Evolutionary conservation across 768 basidiomycete genomes (phyloP).

Genomic region (Cytidiella melzeri): DNA sequence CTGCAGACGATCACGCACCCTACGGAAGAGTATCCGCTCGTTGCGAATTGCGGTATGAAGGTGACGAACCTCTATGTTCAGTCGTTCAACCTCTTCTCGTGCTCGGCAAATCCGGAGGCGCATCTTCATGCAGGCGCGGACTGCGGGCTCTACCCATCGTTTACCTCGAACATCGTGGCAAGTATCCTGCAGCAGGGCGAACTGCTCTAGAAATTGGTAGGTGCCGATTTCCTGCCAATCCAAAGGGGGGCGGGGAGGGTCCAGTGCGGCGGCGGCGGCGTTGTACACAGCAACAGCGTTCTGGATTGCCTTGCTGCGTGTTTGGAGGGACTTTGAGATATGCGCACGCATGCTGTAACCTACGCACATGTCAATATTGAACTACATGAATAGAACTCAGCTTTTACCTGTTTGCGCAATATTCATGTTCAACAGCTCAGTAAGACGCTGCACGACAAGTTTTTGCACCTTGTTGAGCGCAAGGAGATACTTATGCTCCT

Average conservation of each 20-base stretch:
- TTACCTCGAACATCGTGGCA: conserved; percentile 17
- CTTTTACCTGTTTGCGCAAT: conserved; percentile 27
- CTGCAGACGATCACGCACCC: background rate
- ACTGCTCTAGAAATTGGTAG: conserved; percentile 25
- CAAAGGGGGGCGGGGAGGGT: conserved; percentile 17
- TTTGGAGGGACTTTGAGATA: conserved; percentile 25
- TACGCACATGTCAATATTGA: conserved; percentile 2
- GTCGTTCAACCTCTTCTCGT: conserved; percentile 19
- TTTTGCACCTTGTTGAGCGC: conserved; percentile 28
- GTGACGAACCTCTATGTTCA: conserved; percentile 21
- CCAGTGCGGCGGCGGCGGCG: conserved; percentile 17
- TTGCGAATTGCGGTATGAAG: conserved; percentile 22
- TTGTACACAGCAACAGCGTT: conserved; percentile 25
- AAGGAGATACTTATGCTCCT: conserved; percentile 18
- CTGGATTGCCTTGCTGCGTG: conserved; percentile 15
- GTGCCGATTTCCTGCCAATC: conserved; percentile 21
- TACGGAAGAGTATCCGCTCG: conserved; percentile 9
- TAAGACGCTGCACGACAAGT: conserved; percentile 29
- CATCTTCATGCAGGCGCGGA: conserved; percentile 19
- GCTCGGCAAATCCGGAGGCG: conserved; percentile 12
- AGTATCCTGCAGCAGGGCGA: conserved; percentile 22
- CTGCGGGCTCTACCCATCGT: conserved; percentile 22
- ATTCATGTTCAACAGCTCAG: conserved; percentile 33
- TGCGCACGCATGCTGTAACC: conserved; percentile 24
- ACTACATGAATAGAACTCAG: background rate